phyloP scores from a whole-genome alignment of 2,329 filamentous ascomycete species.

The Parastagonospora avenae region DNA sequence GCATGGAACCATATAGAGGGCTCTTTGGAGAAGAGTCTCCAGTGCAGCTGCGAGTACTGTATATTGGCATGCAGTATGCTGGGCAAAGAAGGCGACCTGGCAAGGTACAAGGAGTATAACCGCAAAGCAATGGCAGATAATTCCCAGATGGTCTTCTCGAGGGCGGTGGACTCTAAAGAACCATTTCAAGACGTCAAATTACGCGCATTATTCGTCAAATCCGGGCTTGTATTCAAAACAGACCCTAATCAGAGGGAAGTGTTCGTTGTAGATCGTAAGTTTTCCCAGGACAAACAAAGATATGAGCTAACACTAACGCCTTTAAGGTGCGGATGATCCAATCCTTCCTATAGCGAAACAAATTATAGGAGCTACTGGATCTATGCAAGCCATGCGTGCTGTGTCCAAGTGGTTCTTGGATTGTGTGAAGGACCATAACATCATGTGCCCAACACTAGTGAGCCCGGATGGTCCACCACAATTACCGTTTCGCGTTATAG shows the following conservation, averaged over 20 bases:
- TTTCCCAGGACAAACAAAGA: too few relatives aligned
- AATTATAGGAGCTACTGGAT: constrained; percentile 4
- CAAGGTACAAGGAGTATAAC: not conserved
- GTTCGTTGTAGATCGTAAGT: constrained; percentile 4
- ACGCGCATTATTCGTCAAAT: not conserved
- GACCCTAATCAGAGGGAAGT: not conserved
- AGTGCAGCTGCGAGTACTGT: not conserved
- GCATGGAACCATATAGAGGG: not conserved
- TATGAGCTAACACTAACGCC: not conserved
- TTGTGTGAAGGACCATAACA: not conserved
- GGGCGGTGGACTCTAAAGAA: too few relatives aligned
- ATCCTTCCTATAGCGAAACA: not conserved
- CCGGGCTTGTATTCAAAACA: not conserved
- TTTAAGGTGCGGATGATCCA: not conserved
- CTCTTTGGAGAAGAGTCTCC: not conserved
- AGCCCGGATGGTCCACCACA: not conserved
- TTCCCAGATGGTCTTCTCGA: too few relatives aligned
- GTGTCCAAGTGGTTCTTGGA: not conserved
- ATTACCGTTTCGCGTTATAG: not conserved
- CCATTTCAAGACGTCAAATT: not conserved
- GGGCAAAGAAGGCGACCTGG: not conserved
- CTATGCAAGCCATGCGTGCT: not conserved
- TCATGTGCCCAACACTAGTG: not conserved
- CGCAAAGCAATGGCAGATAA: not conserved
- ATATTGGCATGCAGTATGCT: not conserved